Percentiles rank a stretch among this genome's conserved stretches.
phyloP scores from a whole-genome alignment of 441 rosid genomes.

The Arabidopsis lyrata region DNA sequence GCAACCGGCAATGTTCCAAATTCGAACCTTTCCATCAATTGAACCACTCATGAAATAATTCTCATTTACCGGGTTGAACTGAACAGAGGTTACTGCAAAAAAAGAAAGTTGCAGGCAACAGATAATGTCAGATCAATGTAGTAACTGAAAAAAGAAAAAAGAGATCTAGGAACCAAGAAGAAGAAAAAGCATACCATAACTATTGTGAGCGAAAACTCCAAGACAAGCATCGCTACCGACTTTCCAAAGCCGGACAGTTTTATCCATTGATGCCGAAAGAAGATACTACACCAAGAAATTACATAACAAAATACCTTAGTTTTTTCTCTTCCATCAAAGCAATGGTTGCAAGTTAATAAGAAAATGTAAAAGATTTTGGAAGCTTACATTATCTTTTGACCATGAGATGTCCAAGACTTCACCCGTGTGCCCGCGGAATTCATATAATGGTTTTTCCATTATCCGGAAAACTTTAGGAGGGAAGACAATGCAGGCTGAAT shows the following conservation, averaged over 20 bases:
- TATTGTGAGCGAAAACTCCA: conserved; percentile 47
- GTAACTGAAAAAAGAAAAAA: conserved; percentile 43
- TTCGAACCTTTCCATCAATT: conserved; percentile 96
- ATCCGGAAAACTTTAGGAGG: conserved; percentile 73
- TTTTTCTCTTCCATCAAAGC: conserved; percentile 75
- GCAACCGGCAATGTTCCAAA: conserved; percentile 77
- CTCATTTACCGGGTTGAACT: conserved; percentile 89
- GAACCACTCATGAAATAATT: conserved; percentile 93
- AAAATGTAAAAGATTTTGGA: conserved; percentile 9
- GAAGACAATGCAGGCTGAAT: conserved; percentile 71
- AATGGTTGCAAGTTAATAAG: conserved; percentile 6
- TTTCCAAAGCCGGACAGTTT: conserved; percentile 48
- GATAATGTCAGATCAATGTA: conserved; percentile 17
- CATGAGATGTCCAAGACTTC: conserved; percentile 76
- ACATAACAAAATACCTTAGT: conserved; percentile 58
- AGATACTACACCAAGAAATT: conserved; percentile 40
- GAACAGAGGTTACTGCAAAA: conserved; percentile 86
- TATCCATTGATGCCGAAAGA: conserved; percentile 48
- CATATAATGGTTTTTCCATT: conserved; percentile 66
- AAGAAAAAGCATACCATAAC: conserved; percentile 43
- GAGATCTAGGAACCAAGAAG: conserved; percentile 50
- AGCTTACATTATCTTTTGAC: conserved; percentile 71
- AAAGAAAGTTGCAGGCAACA: conserved; percentile 16
- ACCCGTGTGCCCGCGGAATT: conserved; percentile 64
- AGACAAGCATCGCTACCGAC: conserved; percentile 46